Conservation (phyloP, 1,139 yeast genomes). For the Debaryomyces sp. region DNA sequence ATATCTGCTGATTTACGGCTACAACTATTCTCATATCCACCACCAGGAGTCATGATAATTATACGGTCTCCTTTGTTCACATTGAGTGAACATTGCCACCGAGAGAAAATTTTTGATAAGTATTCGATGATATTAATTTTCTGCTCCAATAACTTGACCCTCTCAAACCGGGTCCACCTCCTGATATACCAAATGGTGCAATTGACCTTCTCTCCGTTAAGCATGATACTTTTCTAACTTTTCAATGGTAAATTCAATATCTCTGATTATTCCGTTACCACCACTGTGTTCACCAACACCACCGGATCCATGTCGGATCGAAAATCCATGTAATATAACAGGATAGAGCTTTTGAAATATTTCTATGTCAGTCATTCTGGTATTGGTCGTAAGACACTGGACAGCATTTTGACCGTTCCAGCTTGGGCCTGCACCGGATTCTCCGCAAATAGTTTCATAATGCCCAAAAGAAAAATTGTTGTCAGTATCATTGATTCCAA, state of each 20-base stretch:
- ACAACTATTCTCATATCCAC: no score
- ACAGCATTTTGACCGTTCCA: conserved; percentile 44
- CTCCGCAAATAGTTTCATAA: conserved; percentile 75
- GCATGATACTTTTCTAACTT: conserved; percentile 32
- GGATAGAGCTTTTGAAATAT: conserved; percentile 42
- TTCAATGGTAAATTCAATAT: conserved; percentile 20
- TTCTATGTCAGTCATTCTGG: conserved; percentile 45
- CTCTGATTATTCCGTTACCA: conserved; percentile 32
- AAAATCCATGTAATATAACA: conserved; percentile 30
- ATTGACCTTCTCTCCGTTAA: conserved; percentile 38
- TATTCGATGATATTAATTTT: conserved; percentile 20
- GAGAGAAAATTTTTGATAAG: conserved; percentile 30
- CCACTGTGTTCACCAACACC: conserved; percentile 41
- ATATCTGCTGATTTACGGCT: no score
- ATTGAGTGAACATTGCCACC: conserved; percentile 46
- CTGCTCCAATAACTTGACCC: conserved; percentile 45
- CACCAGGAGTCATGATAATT: conserved; percentile 49
- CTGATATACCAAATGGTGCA: conserved; percentile 25
- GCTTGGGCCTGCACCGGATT: conserved; percentile 63
- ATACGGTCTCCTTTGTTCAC: conserved; percentile 45
- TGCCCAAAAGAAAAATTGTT: conserved; percentile 58
- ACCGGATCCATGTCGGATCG: conserved; percentile 34
- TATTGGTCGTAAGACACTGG: conserved; percentile 50
- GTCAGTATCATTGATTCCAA: conserved; percentile 48
- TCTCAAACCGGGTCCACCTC: conserved; percentile 36